A percentile compares a stretch with the other conserved stretches of the same genome.
These are phyloP conservation scores for Rhodamnia rubescens DNA, from an alignment of 345 rosid species.

Conservation along the genomic window DNA sequence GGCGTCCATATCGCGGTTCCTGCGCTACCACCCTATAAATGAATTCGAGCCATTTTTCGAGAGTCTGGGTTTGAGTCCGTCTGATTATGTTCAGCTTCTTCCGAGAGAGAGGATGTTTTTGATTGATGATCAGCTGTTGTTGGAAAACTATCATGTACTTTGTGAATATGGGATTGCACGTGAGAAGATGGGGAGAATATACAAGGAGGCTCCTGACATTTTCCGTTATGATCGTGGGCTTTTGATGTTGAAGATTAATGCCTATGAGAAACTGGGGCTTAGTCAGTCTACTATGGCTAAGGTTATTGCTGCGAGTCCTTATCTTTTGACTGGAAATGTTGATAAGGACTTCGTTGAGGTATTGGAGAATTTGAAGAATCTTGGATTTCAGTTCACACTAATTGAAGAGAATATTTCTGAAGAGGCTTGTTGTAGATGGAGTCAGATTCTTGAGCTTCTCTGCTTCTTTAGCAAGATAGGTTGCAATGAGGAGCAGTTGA, in stretches of 20 bases:
- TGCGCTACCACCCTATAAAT: constrained; percentile 68
- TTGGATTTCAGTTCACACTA: constrained; percentile 37
- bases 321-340: constrained; percentile 36
- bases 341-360: constrained; percentile 36
- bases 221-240: constrained; percentile 37
- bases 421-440: constrained; percentile 43
- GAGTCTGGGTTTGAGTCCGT: constrained; percentile 58
- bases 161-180: constrained; percentile 51
- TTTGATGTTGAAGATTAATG: constrained; percentile 36
- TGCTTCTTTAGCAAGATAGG: constrained; percentile 25
- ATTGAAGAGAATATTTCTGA: constrained; percentile 32
- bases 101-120: constrained; percentile 37
- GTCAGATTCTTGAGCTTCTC: constrained; percentile 30
- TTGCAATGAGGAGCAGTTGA: constrained; percentile 24
- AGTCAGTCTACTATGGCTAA: constrained; percentile 25
- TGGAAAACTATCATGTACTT: constrained; percentile 55
- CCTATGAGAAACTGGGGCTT: constrained; percentile 55
- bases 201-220: constrained; percentile 42
- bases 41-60: constrained; percentile 88
- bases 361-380: constrained; percentile 31
- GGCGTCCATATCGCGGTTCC: constrained; percentile 24
- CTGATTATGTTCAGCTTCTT: constrained; percentile 32
- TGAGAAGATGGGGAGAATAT: constrained; percentile 48
- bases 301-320: constrained; percentile 38
- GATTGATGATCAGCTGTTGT: constrained; percentile 49